Conservation (phyloP, 148 eudicot genomes). For the Arctostaphylos glauca region DNA sequence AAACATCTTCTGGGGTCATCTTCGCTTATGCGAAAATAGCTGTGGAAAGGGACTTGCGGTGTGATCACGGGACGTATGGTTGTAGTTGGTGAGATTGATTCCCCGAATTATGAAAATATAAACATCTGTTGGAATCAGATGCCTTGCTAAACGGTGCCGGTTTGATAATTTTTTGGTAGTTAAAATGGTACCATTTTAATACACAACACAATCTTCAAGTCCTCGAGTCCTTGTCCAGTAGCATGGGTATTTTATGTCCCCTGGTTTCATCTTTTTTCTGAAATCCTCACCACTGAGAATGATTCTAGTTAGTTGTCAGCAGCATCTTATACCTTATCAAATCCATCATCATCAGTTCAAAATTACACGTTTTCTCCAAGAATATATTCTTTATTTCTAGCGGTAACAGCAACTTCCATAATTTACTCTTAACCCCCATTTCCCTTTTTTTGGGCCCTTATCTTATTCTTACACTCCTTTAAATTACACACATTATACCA, state of each 20-base stretch:
- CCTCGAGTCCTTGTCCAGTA: neutral
- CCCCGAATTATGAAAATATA: no score
- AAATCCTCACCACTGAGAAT: neutral
- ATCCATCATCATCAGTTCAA: neutral
- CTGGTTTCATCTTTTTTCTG: neutral
- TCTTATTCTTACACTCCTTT: slow-evolving; percentile 5
- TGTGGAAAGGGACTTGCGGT: no score
- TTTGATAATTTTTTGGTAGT: no score
- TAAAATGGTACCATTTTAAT: no score
- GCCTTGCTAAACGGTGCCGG: neutral
- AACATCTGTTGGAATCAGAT: neutral
- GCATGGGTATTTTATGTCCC: neutral
- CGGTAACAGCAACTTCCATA: neutral
- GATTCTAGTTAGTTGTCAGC: neutral
- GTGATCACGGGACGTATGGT: no score
- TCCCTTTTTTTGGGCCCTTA: neutral
- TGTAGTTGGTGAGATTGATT: no score
- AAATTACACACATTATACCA: neutral
- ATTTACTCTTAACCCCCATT: neutral
- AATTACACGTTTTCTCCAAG: neutral
- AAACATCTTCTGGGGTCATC: no score
- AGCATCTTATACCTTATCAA: slow-evolving; percentile 10
- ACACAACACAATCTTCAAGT: no score
- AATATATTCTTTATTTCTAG: slow-evolving; percentile 10
- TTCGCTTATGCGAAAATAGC: no score